A percentile compares a stretch with the other conserved stretches of the same genome.
These are phyloP conservation scores for Candida railenensis DNA, from an alignment of 805 yeast genomes.

Conservation along the genomic window DNA sequence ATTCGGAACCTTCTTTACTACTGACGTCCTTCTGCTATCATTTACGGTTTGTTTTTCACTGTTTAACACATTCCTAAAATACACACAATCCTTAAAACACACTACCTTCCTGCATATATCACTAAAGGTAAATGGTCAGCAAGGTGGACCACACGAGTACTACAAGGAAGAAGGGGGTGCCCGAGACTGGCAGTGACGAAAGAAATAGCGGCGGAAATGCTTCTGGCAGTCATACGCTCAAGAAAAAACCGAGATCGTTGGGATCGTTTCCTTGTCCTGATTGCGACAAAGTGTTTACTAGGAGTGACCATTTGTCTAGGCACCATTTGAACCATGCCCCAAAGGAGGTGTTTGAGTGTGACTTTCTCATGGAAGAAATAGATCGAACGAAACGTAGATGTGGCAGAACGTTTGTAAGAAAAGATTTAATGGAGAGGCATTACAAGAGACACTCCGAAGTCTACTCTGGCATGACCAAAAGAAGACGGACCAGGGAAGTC, in stretches of 20 bases:
- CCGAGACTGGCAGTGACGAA: too few relatives aligned
- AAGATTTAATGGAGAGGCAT: constrained; percentile 50
- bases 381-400: constrained; percentile 45
- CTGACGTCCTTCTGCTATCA: too few relatives aligned
- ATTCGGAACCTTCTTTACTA: too few relatives aligned
- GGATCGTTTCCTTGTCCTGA: constrained; percentile 35
- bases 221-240: neutral
- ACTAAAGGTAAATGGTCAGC: too few relatives aligned
- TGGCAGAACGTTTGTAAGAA: constrained; percentile 60
- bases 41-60: too few relatives aligned
- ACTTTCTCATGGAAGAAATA: constrained; percentile 42
- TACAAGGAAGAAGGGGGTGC: too few relatives aligned
- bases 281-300: constrained; percentile 55
- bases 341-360: constrained; percentile 56
- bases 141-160: too few relatives aligned
- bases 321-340: constrained; percentile 61
- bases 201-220: neutral
- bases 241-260: constrained; percentile 23
- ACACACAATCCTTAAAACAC: too few relatives aligned
- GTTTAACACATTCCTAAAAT: too few relatives aligned
- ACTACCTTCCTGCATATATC: too few relatives aligned
- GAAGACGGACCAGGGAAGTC: constrained; percentile 2
- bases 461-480: neutral
- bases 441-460: constrained; percentile 25
- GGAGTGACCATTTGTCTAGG: constrained; percentile 64